A percentile compares a stretch with the other conserved stretches of the same genome.
Evolutionary conservation across 192 early-diverging fungal species (phyloP).

Genomic region (Podila verticillata): DNA sequence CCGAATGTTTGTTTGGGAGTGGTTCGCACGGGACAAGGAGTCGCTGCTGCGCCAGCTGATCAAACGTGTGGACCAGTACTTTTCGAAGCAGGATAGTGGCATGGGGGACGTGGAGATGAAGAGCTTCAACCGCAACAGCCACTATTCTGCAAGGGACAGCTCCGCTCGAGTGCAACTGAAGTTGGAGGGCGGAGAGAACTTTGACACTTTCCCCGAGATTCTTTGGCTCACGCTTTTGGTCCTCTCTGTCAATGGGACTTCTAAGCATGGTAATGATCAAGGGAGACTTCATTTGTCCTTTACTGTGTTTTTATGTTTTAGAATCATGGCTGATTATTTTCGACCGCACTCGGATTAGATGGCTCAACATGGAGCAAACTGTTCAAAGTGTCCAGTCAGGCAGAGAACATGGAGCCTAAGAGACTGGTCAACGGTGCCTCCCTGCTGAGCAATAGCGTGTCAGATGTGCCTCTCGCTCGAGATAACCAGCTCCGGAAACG

Average conservation of each 20-base stretch:
- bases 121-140: neutral
- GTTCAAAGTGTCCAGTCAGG: constrained; percentile 13
- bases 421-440: constrained; percentile 11
- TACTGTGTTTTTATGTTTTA: neutral
- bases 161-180: constrained; percentile 16
- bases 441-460: neutral
- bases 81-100: constrained; percentile 19
- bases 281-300: neutral
- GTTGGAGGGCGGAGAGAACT: constrained; percentile 9
- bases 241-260: constrained; percentile 15
- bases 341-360: neutral
- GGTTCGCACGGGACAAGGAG: constrained; percentile 23
- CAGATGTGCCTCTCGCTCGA: neutral
- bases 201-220: constrained; percentile 33
- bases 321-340: neutral
- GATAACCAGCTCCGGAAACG: constrained; percentile 8
- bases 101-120: constrained; percentile 33
- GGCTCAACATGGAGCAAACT: constrained; percentile 31
- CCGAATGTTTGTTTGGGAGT: constrained; percentile 28
- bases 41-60: constrained; percentile 3
- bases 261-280: constrained; percentile 32
- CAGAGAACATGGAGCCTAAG: constrained; percentile 7
- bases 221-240: constrained; percentile 24
- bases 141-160: neutral
- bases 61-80: constrained; percentile 17